These are phyloP conservation scores for Colletotrichum lupini DNA, from an alignment of 2,329 filamentous ascomycete genomes.

Conservation along the genomic window DNA sequence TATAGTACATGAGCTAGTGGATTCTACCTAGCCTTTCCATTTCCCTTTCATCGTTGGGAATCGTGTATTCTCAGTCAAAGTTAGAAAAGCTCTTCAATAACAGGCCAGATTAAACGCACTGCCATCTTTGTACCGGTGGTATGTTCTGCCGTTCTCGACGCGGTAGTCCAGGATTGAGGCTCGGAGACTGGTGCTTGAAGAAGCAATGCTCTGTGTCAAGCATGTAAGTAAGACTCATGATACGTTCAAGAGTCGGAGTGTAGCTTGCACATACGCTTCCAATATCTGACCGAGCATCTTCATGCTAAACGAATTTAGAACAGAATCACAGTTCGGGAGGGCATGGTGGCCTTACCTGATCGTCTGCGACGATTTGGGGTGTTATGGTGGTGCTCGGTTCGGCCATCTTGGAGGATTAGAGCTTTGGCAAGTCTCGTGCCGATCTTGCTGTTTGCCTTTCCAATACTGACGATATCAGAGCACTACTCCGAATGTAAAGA, in stretches of 20 bases:
- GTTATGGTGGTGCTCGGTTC: no score
- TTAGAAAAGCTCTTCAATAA: background rate
- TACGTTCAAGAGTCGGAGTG: no score
- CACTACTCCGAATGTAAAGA: background rate
- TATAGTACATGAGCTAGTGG: fast-evolving
- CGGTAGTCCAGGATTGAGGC: constrained; percentile 42
- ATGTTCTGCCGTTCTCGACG: constrained; percentile 27
- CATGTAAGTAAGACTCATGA: no score
- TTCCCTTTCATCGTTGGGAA: constrained; percentile 22
- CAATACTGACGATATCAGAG: background rate
- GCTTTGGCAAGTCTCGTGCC: no score
- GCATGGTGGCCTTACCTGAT: background rate
- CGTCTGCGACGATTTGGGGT: background rate
- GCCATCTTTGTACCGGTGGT: constrained; percentile 38
- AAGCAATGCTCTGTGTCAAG: background rate
- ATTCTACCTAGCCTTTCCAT: constrained; percentile 12
- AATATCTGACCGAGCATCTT: background rate
- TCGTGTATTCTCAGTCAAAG: constrained; percentile 1
- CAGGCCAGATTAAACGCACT: background rate
- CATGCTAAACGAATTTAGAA: background rate
- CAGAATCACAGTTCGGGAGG: background rate
- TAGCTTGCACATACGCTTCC: background rate
- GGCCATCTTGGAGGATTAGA: no score
- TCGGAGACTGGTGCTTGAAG: constrained; percentile 43
- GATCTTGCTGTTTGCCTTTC: background rate